Base-by-base conservation (phyloP, 257 asterid genomes). In the Cinchona pubescens region DNA sequence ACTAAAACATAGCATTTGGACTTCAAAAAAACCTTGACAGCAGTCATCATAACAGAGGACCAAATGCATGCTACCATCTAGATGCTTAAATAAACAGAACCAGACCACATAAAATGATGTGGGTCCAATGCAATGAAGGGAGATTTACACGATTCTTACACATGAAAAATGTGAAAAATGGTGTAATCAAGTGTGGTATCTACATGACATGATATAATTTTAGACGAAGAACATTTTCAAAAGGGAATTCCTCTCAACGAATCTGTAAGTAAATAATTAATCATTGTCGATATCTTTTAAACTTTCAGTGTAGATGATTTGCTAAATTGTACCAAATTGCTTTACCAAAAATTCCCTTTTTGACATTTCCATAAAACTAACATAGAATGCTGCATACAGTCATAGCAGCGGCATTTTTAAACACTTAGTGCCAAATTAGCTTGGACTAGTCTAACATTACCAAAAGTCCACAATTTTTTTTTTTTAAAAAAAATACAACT, bases 141-240 rank as follows among this genome's bases (percentile, higher is more conserved):
- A 16, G 8, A 46, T 7, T 8, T 1, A 69, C 15, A 25, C 46
- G 58, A 38, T 29, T 46, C 5, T 34, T 53, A 23, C 34, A 35
- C 45, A 53, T 32, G 60, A 19, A 71, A 35, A 25, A 56, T 27
- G n/a, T n/a, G n/a, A 9, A 69, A 9, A 43, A 9, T 16, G 30
- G 8, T 23, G 30, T 71, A 19, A 30, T 5, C 49, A 19, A 11
- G 9, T 10, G 53, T 30, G 21, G 8, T 45, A 68, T 49, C 62
- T 29, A 51, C 23, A 51, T 68, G 64, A 35, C 56, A 49, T 43
- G 8, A 32, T 21, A 71, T 18, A 35, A 71, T 25, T n/a, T 25
- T 14, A 37, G 27, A 48, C 23, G 21, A 71, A 71, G 55, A 55
- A 56, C 75, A 71, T 71, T 35, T 30, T 51, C 65, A 32, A 12